Conservation (phyloP, 768 basidiomycete species). For the Tylopilus plumbeoviolaceoides region DNA sequence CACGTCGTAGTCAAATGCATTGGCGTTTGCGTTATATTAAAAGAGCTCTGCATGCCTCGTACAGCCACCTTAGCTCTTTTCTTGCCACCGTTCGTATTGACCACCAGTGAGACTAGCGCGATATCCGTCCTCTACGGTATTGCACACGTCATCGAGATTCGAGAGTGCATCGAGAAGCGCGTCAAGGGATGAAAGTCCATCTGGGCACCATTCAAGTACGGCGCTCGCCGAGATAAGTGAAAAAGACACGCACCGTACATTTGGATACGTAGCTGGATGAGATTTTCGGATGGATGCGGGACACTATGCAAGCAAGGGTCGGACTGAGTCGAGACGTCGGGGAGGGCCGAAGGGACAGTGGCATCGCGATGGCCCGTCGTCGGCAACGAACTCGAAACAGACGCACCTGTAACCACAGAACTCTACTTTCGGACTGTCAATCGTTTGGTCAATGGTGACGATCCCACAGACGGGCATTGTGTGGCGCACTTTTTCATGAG, state of each 20-base stretch:
- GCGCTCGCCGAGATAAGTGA: background rate
- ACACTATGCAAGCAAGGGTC: slow-evolving; percentile 16
- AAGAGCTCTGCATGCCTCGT: too few relatives aligned
- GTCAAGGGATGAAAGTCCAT: slow-evolving; percentile 79
- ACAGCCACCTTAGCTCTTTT: background rate
- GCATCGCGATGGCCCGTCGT: background rate
- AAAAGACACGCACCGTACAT: slow-evolving; percentile 82
- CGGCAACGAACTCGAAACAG: slow-evolving; percentile 13
- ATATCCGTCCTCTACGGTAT: slow-evolving; percentile 67
- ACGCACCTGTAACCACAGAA: slow-evolving; percentile 93
- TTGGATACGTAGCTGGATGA: slow-evolving; percentile 96
- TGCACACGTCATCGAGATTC: slow-evolving; percentile 75
- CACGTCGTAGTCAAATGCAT: too few relatives aligned
- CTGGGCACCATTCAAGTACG: slow-evolving; percentile 37
- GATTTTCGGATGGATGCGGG: slow-evolving; percentile 96
- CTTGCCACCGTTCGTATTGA: slow-evolving; percentile 8
- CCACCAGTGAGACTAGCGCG: slow-evolving; percentile 50
- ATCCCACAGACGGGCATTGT: background rate
- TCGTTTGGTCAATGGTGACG: slow-evolving; percentile 5
- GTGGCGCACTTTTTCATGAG: slow-evolving; percentile 92
- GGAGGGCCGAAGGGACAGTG: slow-evolving; percentile 12
- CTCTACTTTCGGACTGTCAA: slow-evolving; percentile 88
- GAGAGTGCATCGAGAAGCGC: slow-evolving; percentile 74
- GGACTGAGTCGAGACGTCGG: background rate
- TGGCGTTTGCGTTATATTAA: too few relatives aligned